Evolutionary conservation across 306 rosid species (phyloP).

Genomic region (Cucurbita argyrosperma): DNA sequence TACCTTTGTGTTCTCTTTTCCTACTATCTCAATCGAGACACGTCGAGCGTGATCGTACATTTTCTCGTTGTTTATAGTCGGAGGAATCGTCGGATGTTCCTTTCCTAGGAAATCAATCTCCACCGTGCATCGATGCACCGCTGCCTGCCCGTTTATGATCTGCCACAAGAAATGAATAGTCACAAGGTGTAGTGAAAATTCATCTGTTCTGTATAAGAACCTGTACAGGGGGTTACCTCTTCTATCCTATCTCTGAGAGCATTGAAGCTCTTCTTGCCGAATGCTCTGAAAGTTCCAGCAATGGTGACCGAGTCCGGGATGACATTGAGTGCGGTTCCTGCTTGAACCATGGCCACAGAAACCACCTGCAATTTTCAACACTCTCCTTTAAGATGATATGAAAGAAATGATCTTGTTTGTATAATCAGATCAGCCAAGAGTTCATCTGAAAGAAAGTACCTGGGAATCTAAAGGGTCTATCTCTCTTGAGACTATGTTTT

Average conservation of each 20-base stretch:
- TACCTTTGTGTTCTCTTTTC: conserved; percentile 37
- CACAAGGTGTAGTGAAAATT: background rate
- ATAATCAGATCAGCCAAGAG: background rate
- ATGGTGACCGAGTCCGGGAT: conserved; percentile 60
- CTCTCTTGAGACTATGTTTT: conserved; percentile 74
- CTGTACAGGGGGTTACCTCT: conserved; percentile 34
- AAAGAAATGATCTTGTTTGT: background rate
- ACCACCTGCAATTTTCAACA: conserved; percentile 48
- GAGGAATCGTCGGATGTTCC: conserved; percentile 62
- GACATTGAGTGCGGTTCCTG: conserved; percentile 44
- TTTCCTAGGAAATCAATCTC: conserved; percentile 51
- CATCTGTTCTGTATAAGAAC: background rate
- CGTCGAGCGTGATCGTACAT: conserved; percentile 36
- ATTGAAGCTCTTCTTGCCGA: conserved; percentile 54
- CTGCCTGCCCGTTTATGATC: conserved; percentile 64
- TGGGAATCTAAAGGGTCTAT: conserved; percentile 74
- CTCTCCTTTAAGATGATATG: background rate
- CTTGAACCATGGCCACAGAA: conserved; percentile 55
- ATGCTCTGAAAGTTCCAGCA: conserved; percentile 67
- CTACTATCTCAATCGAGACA: conserved; percentile 44
- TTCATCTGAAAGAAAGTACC: conserved; percentile 24
- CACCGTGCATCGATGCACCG: conserved; percentile 56
- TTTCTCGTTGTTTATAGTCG: conserved; percentile 43
- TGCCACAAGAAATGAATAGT: conserved; percentile 3
- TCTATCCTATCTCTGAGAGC: conserved; percentile 52